Evolutionary conservation across 768 basidiomycete genomes (phyloP), one percentile per base, ranked within the genome.

Genomic region (Russula virescens): DNA sequence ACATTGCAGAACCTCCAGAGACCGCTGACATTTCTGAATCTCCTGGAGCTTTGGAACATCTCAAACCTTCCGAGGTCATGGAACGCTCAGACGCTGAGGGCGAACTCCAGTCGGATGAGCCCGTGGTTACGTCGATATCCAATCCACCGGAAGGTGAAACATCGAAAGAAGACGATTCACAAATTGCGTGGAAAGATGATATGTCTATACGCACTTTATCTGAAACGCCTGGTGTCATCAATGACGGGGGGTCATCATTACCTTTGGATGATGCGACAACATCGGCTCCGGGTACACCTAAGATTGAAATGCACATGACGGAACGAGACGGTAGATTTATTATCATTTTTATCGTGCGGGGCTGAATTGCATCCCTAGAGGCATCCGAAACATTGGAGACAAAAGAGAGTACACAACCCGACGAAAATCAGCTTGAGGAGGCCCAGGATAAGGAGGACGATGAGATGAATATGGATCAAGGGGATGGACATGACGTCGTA

Each of bases 391-490:
- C 14, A 34, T 25, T 49, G 18, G 62, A 63, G 19, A 53, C 19
- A 8, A 49, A 55, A 19, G 63, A 45, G 19, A 47, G 48, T 18
- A 50, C 34, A 21, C 28, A 11, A 6, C 4, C 21, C 19, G 42
- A 49, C n/a, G 55, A 64, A 61, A 51, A 23, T 11, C 43, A 26
- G 7, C 49, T 49, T 16, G 49, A 47, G 19, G 49, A 23, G 11
- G 52, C 11, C 26, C 21, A 52, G 16, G 13, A 40, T 8, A 31
- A 26, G 21, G 28, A 35, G 21, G 61, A 57, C 7, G 51, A 47
- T 43, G 38, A 40, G 8, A 51, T 65, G 42, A 61, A 62, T 21
- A 38, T 49, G 10, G 64, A 65, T 46, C 63, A 52, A 40, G 42
- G 31, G 21, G 43, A 63, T 56, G 43, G 19, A 10, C 40, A 38